phyloP scores from a whole-genome alignment of 257 asterid species.

The Forsythia viridissima region DNA sequence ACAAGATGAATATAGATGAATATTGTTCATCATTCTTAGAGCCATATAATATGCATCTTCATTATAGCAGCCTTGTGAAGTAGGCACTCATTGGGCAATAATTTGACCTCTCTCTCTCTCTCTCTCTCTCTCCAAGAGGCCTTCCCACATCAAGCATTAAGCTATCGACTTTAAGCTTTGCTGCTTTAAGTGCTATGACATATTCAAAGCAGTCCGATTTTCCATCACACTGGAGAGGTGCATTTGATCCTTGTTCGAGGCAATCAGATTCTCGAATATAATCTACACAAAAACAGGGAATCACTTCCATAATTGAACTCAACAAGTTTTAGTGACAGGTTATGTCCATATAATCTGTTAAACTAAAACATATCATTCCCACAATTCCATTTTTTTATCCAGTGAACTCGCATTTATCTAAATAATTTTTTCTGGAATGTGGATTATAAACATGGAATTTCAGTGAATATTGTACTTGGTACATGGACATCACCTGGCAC shows the following conservation, averaged over 20 bases:
- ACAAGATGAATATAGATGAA: constrained; percentile 44
- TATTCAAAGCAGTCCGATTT: constrained; percentile 44
- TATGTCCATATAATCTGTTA: constrained; percentile 28
- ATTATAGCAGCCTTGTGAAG: constrained; percentile 45
- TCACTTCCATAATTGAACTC: constrained; percentile 64
- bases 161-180: constrained; percentile 46
- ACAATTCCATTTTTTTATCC: no score
- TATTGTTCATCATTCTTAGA: no score
- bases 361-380: constrained; percentile 23
- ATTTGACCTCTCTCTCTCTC: constrained; percentile 41
- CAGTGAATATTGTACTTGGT: no score
- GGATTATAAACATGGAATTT: no score
- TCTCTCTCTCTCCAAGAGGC: constrained; percentile 44
- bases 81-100: constrained; percentile 47
- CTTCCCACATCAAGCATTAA: constrained; percentile 34
- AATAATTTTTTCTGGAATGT: no score
- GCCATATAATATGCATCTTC: constrained; percentile 49
- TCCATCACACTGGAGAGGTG: constrained; percentile 48
- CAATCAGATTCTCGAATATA: constrained; percentile 53
- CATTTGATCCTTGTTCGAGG: constrained; percentile 20
- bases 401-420: no score
- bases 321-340: constrained; percentile 35
- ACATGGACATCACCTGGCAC: constrained; percentile 33
- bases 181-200: constrained; percentile 41
- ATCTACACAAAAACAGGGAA: constrained; percentile 55